Evolutionary conservation across 2,329 filamentous ascomycete genomes (phyloP), one percentile per base, ranked within the genome.

Genomic region (Arthroderma sp.): DNA sequence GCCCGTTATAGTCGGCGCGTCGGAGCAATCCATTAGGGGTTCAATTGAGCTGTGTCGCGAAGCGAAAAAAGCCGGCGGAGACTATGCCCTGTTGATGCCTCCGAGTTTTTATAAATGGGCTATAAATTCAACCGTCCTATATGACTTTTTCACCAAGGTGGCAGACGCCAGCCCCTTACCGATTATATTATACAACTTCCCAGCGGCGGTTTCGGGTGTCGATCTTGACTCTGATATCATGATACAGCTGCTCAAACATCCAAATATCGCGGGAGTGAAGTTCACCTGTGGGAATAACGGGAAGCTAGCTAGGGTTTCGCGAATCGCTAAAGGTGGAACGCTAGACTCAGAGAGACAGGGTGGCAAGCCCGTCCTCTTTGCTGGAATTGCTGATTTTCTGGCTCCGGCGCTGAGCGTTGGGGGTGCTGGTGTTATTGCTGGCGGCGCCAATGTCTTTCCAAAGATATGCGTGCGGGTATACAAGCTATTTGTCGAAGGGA

Each of bases 281-380:
- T 93, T 94, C 71, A 94, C 86, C 36, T 93, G 85, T 61, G 86
- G 84, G 52, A 91, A 85, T 70, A 91, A 85, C 1, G 86, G 86
- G 51, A 93, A 93, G 68, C 73, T 93, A 52, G 88, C 85, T 8
- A 79, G 86, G 33, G 84, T 94, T 4, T 44, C 47, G 6, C 29
- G 37, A 38, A 44, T 41, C 9, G 42, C 42, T 28, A 29, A 43
- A 28, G 36, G 11, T 8, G 29, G 30, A 6, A 44, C 42, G 1
- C 32, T 34, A 6, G 33, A 22, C 34, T 43, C 41, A 39, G 30
- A 31, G 7, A 11, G n/a, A 2, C 11, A 6, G 3, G 7, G 27
- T n/a, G 15, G 10, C 2, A 8, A 39, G 32, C 7, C 42, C 36
- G 10, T 29, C 27, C 9, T 85, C 10, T 43, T 82, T 54, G 82